Base-by-base conservation (phyloP, 163 green algal genomes). In the Coccomyxa subellipsoidea region DNA sequence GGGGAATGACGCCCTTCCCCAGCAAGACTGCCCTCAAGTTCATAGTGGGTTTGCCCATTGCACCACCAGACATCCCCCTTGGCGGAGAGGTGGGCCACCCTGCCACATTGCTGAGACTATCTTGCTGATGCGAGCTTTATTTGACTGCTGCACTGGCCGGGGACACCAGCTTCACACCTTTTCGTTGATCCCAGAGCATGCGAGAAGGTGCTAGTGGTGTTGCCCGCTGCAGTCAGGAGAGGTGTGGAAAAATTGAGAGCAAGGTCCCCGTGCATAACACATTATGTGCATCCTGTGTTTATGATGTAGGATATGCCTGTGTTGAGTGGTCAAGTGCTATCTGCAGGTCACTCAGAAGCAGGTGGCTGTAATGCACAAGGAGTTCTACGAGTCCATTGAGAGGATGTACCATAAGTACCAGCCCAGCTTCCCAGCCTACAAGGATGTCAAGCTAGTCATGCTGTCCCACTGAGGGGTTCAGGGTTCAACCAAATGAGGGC, bases 1-100 rank as follows among this genome's bases (percentile, higher is more conserved):
- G 88, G 86, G 82, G 86, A 12, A 12, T 95, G 4, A 89, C 92
- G 32, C 94, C 94, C 0, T 85, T 97, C 35, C 94, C 94, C 1
- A 84, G 83, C 37, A 72, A 38, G 15, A 85, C 82, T 4, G 81
- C 85, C 18, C 83, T 93, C 75, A 90, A 75, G 7, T 96, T 94
- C 76, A 86, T 97, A 9, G 79, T 96, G 29, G 93, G 93, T 27
- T 47, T 87, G 66, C 93, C 93, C 35, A 88, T 97, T 66, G 15
- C 84, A 87, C 5, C 70, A 70, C 73, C 71, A 82, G 27, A 54
- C n/a, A 38, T 27, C 38, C 18, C 70, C 38, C 2, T n/a, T 53
- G 34, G 1, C 54, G 69, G 59, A 59, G 54, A 76, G 81, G n/a
- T 80, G 47, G 53, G 25, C 40, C 40, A 12, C 10, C 32, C n/a